Conservation (phyloP, 176 grass and related monocot species). For the Oryza brachyantha region DNA sequence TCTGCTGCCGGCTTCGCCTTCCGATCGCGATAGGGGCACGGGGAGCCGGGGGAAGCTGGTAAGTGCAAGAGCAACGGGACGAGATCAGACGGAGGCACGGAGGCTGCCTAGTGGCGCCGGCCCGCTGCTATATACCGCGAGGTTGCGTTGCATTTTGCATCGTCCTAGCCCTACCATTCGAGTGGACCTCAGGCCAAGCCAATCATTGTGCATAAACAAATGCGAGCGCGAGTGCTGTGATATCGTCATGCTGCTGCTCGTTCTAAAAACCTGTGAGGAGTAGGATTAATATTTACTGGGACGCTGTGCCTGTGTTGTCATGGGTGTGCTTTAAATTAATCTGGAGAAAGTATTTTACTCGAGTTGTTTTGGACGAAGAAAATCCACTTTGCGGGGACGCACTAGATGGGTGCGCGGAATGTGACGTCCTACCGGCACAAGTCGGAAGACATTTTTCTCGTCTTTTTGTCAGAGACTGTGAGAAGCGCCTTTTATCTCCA, state of each 20-base stretch:
- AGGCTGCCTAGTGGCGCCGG: not conserved
- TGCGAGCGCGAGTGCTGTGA: no score
- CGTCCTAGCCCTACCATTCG: no score
- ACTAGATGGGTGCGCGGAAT: not conserved
- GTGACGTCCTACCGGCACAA: slow-evolving; percentile 38
- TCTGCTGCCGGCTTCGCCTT: not conserved
- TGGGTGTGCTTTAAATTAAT: not conserved
- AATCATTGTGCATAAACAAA: no score
- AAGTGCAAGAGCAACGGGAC: not conserved
- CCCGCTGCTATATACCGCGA: slow-evolving; percentile 25
- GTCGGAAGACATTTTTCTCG: not conserved
- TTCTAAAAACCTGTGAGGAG: not conserved
- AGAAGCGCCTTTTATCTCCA: not conserved
- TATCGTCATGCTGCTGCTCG: not conserved
- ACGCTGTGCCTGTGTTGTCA: not conserved
- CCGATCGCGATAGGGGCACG: not conserved
- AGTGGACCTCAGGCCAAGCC: no score
- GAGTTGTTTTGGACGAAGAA: not conserved
- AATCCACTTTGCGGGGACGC: not conserved
- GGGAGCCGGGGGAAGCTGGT: not conserved
- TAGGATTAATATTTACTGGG: not conserved
- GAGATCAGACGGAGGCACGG: slow-evolving; percentile 6
- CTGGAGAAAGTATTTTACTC: not conserved
- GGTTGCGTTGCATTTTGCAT: no score
- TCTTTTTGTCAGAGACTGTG: not conserved